These are phyloP conservation scores for Escovopsis sp. DNA, from an alignment of 2,329 filamentous ascomycete species.

Conservation along the genomic window DNA sequence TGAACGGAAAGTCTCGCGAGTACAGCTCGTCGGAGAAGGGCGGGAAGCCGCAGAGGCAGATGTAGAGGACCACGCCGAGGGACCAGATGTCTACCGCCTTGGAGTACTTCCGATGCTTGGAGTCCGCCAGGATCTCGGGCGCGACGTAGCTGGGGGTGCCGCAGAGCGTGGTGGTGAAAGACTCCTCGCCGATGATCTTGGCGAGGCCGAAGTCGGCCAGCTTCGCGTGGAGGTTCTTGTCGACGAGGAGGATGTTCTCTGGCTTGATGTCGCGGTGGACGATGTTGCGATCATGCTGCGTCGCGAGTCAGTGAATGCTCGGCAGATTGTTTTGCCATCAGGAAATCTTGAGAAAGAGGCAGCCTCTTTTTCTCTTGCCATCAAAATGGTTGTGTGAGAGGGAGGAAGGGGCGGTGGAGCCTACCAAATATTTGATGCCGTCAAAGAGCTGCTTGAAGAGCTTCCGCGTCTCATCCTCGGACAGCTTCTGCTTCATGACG, in stretches of 20 bases:
- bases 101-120: constrained; percentile 73
- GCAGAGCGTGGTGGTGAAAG: constrained; percentile 90
- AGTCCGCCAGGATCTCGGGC: constrained; percentile 80
- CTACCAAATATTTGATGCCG: constrained; percentile 85
- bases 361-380: no score
- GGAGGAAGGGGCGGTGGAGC: constrained; percentile 14
- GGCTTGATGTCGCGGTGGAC: constrained; percentile 97
- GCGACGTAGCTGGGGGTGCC: constrained; percentile 97
- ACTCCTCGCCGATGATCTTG: constrained; percentile 97
- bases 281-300: constrained; percentile 90
- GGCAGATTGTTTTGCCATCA: not conserved
- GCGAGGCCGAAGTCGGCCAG: constrained; percentile 92
- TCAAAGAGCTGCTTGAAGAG: constrained; percentile 86
- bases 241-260: constrained; percentile 82
- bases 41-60: constrained; percentile 90
- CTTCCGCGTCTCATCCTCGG: constrained; percentile 69
- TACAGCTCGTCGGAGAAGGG: constrained; percentile 93
- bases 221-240: constrained; percentile 76
- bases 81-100: constrained; percentile 95
- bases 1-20: constrained; percentile 68
- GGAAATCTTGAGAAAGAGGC: not conserved
- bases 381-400: no score
- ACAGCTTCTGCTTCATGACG: constrained; percentile 75
- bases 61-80: constrained; percentile 92
- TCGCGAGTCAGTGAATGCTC: not conserved